Conservation (phyloP, 2,329 filamentous ascomycete species). For the Penicillium sp. region DNA sequence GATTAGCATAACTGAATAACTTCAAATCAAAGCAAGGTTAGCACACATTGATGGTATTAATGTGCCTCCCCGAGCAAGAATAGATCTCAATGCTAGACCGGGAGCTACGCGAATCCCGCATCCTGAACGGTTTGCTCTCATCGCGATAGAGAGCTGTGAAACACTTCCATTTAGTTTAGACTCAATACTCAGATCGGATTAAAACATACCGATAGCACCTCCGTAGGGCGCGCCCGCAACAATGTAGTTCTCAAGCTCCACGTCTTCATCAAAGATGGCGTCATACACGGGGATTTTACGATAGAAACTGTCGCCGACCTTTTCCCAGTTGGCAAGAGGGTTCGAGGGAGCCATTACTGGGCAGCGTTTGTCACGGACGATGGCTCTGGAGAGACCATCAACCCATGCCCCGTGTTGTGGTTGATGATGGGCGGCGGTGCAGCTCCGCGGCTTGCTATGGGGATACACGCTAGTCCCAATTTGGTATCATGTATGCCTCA, state of each 20-base stretch:
- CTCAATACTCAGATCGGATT: neutral
- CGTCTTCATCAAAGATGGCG: conserved; percentile 84
- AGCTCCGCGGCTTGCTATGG: conserved; percentile 10
- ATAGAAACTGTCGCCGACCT: conserved; percentile 89
- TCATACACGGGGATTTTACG: conserved; percentile 93
- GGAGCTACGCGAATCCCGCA: conserved; percentile 66
- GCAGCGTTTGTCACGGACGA: conserved; percentile 8
- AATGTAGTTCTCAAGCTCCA: conserved; percentile 93
- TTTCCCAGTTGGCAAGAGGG: conserved; percentile 89
- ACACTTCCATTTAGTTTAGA: neutral
- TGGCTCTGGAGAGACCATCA: conserved; percentile 13
- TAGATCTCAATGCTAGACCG: conserved; percentile 93
- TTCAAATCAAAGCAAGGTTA: neutral
- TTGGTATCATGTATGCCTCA: neutral
- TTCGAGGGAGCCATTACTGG: conserved; percentile 50
- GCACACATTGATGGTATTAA: conserved; percentile 69
- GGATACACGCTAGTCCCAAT: conserved; percentile 13
- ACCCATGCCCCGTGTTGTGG: conserved; percentile 18
- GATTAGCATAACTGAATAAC: neutral
- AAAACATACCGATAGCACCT: conserved; percentile 77
- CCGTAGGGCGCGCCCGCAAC: conserved; percentile 89
- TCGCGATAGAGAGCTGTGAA: conserved; percentile 76
- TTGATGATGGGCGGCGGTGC: conserved; percentile 11
- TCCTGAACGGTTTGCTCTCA: conserved; percentile 77
- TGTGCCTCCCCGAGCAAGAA: conserved; percentile 84